Evolutionary conservation across 345 rosid genomes (phyloP), one percentile per base, ranked within the genome.

Genomic region (Angophora floribunda): DNA sequence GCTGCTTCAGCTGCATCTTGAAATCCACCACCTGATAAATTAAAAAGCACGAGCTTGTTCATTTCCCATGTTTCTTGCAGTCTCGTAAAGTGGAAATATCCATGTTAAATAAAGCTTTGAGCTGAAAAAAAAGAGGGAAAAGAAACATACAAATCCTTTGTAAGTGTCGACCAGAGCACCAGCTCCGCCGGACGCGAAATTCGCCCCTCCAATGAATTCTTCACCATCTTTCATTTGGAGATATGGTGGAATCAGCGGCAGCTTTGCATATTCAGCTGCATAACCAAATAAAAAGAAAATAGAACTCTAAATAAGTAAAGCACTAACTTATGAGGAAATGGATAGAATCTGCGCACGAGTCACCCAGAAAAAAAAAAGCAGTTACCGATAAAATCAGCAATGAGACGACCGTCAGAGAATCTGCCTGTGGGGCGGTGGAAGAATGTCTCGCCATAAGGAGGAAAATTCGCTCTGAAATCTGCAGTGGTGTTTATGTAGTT

Each of bases 161-260:
- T 87, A n/a, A 13, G 94, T 92, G 89, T 87, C 90, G 44, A 80
- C 88, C 45, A 95, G 89, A 88, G 92, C 93, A 26, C 95, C 95
- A 63, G 93, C 97, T 41, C 93, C 95, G 1, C 75, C 94, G 1
- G 97, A 92, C 47, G 94, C 95, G 47, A 94, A 94, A 87, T 90
- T 94, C 7, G 90, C 91, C 47, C 95, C 96, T 51, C 78, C 78
- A n/a, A 52, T 6, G 30, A 41, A 86, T n/a, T n/a, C n/a, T 89
- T 21, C 89, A 65, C 90, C 87, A 6, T 82, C 85, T 16, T 90
- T 79, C 51, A 91, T 94, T 79, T 91, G 91, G 67, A 94, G 90
- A 90, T 93, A 93, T 45, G 95, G 91, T 49, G 91, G 94, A 67
- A 90, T 89, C n/a, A 94, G 86, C 22, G 95, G 95, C 86, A 92